Base-by-base conservation (phyloP, 129 eudicot genomes). In the Erigeron canadensis region DNA sequence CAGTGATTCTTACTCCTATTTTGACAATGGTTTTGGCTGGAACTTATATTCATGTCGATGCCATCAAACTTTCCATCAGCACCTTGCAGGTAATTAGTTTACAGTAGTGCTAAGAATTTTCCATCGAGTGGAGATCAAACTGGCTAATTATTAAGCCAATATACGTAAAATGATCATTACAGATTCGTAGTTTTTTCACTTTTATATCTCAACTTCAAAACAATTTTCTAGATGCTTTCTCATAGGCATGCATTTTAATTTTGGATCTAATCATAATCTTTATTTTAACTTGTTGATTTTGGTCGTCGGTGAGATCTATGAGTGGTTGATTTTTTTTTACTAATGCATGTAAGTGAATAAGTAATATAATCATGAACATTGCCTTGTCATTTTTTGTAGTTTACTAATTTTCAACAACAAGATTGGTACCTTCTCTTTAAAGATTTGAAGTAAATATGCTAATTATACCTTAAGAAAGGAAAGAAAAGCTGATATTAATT, bases 1-100 rank as follows among this genome's bases (percentile, higher is more conserved):
- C 98, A 12, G 91, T 89, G 57, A 18, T 93, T 76, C 86, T 93
- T 70, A 93, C 96, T 41, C 98, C 98, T 71, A 79, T 81, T 74
- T 62, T 89, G 79, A 75, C 87, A 34, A 88, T 81, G 83, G 77
- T 83, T 80, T 81, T 93, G 69, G 95, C 88, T 0, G 98, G 98
- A 67, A 82, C 98, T 67, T 86, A 78, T 79, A 86, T 93, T 77
- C 91, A 82, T 67, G 90, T 93, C 4, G 86, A 93, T 59, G 92
- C 95, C 58, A 40, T 89, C 53, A 79, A 83, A 71, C 85, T 93
- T 67, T 89, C 98, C 56, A 59, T 84, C 69, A 87, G 96, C 87
- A 93, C 95, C 61, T 19, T 93, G 81, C 95, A 93, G 95, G 98
- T 89, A 28, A 28, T 28, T 28, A 28, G 3, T 28, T 28, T 28